Base-by-base conservation (phyloP, 2,329 filamentous ascomycete genomes). In the Thermothelomyces thermophilus region DNA sequence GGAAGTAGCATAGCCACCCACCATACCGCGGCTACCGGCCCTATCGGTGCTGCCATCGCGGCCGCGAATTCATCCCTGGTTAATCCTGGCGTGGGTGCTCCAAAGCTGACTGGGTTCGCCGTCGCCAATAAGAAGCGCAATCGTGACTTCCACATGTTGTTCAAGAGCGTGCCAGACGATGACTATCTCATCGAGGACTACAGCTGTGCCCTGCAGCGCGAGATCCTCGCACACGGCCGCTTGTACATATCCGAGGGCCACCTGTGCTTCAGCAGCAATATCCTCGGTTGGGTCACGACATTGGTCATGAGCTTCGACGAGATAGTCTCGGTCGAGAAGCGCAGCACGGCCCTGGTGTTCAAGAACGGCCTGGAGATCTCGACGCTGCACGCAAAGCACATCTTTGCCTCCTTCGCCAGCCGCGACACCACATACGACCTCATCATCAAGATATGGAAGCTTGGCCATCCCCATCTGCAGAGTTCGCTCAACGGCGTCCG, bases 111-210 rank as follows among this genome's bases (percentile, higher is more conserved):
- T 4, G 93, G 93, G 0, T 98, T 98, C 65, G 91, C 93, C 43
- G 90, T 97, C 56, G 93, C 93, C 42, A 94, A 87, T 65, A 95
- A 94, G 67, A 96, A 93, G 71, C 82, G 94, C 50, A 98, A 98
- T 68, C 82, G 89, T 42, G 93, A 97, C 63, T 98, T 97, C 62
- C 93, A 98, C 66, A 80, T 79, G 52, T 72, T 95, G 2, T 98
- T 98, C 74, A 87, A 93, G 68, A 97, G 90, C 64, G 93, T 98
- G 0, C 93, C 94, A 1, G 91, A 97, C 58, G 93, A 98, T 62
- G 93, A 98, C 67, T 96, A 95, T 64, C 76, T 98, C 22, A 97
- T 98, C 57, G 93, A 98, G 64, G 93, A 98, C 66, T 98, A 97
- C 67, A 96, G 93, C 66, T 96, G 93, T 65, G 93, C 93, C 3